Base-by-base conservation (phyloP, 177 flowering plant species). In the Telopea speciosissima region DNA sequence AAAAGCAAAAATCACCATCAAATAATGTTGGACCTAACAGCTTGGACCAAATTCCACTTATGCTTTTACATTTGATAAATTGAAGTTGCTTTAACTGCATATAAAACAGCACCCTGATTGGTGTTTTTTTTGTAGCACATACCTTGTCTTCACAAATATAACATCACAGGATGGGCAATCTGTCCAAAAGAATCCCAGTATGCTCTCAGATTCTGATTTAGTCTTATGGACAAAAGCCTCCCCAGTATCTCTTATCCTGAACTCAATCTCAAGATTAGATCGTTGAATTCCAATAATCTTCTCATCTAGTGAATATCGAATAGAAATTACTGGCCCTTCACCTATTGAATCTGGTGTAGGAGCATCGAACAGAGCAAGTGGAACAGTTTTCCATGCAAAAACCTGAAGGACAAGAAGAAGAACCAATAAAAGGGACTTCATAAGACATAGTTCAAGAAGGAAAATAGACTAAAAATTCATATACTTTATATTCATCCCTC, bases 121-220 rank as follows among this genome's bases (percentile, higher is more conserved):
- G 28, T 64, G 54, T 36, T 40, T 36, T 44, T 58, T 70, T 70
- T 67, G 31, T 25, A 59, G 68, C 56, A 68, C 80, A 52, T 77
- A 95, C 99, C 94, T 89, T 75, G 94, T 88, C 83, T 90, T 95
- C 31, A 95, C 83, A 74, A 91, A 36, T 12, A 92, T 88, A 75
- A 95, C 68, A 77, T 95, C 90, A 84, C 96, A 91, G 63, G 75
- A 75, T 14, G 90, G 85, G 77, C 90, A 91, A 74, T 95, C 99
- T 64, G 97, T 91, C 97, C 97, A 95, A 77, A 95, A 92, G 73
- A 92, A 90, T 28, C 99, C 99, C 70, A 92, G 79, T 72, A 95
- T 89, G 72, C 83, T 85, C 79, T 90, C 99, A 59, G 90, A 83
- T 63, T 89, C 97, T 58, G 86, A 66, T 72, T 73, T 82, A 73